These are phyloP conservation scores for Fusarium redolens DNA, from an alignment of 2,329 filamentous ascomycete genomes.

Conservation along the genomic window DNA sequence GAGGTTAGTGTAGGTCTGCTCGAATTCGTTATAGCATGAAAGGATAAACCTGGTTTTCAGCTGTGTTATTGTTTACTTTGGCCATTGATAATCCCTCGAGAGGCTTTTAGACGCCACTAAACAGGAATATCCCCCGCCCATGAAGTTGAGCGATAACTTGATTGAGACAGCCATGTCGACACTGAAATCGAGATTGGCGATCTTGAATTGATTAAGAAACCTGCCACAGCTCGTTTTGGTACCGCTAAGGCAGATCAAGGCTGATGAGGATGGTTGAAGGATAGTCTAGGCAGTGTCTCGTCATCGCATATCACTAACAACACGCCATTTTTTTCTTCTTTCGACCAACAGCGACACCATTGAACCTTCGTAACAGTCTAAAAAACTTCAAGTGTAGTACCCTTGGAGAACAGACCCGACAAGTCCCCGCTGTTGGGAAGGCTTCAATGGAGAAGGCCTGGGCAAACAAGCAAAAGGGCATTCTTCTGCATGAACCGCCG, in stretches of 20 bases:
- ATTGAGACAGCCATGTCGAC: slow-evolving; percentile 25
- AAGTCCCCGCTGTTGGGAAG: slow-evolving; percentile 12
- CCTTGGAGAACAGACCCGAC: slow-evolving; percentile 1
- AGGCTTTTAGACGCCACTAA: slow-evolving; percentile 22
- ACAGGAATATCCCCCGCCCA: slow-evolving; percentile 34
- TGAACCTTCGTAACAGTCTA: background rate
- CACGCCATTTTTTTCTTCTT: slow-evolving; percentile 11
- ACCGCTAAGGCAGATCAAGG: slow-evolving; percentile 27
- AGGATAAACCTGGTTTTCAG: slow-evolving; percentile 18
- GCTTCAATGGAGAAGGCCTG: slow-evolving; percentile 17
- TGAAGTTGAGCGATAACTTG: slow-evolving; percentile 23
- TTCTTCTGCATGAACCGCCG: slow-evolving; percentile 3
- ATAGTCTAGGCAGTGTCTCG: slow-evolving; percentile 19
- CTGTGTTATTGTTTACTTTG: slow-evolving; percentile 5
- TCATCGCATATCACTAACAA: slow-evolving; percentile 37
- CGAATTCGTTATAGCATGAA: slow-evolving; percentile 13
- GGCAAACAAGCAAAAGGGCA: background rate
- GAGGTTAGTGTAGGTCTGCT: slow-evolving; percentile 20
- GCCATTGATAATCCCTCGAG: slow-evolving; percentile 11
- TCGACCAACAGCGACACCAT: background rate
- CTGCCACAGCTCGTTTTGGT: slow-evolving; percentile 15
- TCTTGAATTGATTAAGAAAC: slow-evolving; percentile 28
- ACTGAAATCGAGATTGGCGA: slow-evolving; percentile 43
- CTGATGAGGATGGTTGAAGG: slow-evolving; percentile 26
- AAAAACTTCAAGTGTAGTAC: slow-evolving; percentile 17